Evolutionary conservation across 2,329 filamentous ascomycete genomes (phyloP).

Genomic region (Hypoxylon sp.): DNA sequence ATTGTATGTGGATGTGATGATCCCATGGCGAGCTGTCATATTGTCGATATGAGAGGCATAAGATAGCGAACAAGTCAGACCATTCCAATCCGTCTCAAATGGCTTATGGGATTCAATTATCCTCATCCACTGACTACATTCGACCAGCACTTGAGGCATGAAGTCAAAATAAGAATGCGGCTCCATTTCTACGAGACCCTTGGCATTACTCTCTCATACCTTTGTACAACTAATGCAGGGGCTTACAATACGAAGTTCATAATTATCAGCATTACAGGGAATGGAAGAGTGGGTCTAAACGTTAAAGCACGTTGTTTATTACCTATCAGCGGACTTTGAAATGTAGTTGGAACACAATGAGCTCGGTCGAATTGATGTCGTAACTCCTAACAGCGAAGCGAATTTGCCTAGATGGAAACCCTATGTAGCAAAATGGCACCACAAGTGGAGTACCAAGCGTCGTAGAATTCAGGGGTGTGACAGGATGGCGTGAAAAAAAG

Average conservation of each 20-base stretch:
- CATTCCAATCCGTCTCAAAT: neutral
- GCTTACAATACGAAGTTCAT: neutral
- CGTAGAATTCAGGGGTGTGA: neutral
- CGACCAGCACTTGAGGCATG: neutral
- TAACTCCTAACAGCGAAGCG: neutral
- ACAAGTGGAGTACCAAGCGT: neutral
- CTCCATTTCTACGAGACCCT: neutral
- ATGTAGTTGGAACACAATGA: neutral
- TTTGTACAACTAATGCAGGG: no score
- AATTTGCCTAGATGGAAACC: slow-evolving; percentile 7
- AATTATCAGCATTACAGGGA: neutral
- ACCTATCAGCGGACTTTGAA: neutral
- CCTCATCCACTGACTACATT: neutral
- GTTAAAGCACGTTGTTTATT: neutral
- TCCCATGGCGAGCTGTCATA: neutral
- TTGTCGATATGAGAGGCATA: neutral
- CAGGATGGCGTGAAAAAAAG: slow-evolving; percentile 3
- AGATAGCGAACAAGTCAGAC: neutral
- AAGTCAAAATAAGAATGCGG: slow-evolving; percentile 13
- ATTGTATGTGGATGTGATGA: neutral
- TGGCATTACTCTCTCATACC: neutral
- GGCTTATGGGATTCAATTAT: neutral
- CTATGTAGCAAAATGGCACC: neutral
- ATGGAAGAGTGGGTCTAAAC: neutral
- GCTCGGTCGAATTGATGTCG: neutral